Evolutionary conservation across 768 basidiomycete genomes (phyloP), one percentile per base, ranked within the genome.

Genomic region (Dioszegia aurantiaca): DNA sequence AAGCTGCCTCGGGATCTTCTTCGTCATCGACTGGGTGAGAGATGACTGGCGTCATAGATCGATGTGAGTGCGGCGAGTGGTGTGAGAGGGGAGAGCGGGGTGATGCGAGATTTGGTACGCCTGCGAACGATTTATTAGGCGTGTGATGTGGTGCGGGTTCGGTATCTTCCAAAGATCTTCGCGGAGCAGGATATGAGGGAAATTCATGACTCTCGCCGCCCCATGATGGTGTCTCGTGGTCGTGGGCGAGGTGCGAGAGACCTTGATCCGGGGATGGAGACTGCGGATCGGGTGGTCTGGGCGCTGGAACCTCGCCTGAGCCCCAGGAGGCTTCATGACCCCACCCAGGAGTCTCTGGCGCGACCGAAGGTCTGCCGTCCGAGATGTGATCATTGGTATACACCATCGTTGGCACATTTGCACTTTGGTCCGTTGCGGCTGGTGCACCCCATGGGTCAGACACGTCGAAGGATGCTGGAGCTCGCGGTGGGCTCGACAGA

Each of bases 401-500:
- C 19, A 31, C 28, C 41, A 37, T 39, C 11, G 43, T 33, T 6
- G 33, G 33, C 6, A 41, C 5, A 41, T 6, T 39, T 24, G 21
- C 21, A 21, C 19, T 19, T 4, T 43, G 49, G 6, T 3, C 24
- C 3, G 41, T 10, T 3, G 30, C 8, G 23, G 53, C 39, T 2
- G 63, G 37, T 2, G 56, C 47, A 44, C 66, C 69, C 69, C 69
- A 70, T 24, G 69, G 66, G 59, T 70, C 69, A 21, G 56, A 55
- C 19, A 59, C 64, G 52, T 70, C 61, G 28, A 67, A 51, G 21
- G 27, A 14, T 17, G 59, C 45, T 31, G 60, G 46, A 39, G 60
- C 61, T 40, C 16, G 14, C 17, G 26, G 54, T 21, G 51, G 52
- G 17, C 30, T 33, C 26, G 19, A 43, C 21, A 36, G 26, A 4